Evolutionary conservation across 2,329 filamentous ascomycete species (phyloP).

Genomic region (Saccharata proteae): DNA sequence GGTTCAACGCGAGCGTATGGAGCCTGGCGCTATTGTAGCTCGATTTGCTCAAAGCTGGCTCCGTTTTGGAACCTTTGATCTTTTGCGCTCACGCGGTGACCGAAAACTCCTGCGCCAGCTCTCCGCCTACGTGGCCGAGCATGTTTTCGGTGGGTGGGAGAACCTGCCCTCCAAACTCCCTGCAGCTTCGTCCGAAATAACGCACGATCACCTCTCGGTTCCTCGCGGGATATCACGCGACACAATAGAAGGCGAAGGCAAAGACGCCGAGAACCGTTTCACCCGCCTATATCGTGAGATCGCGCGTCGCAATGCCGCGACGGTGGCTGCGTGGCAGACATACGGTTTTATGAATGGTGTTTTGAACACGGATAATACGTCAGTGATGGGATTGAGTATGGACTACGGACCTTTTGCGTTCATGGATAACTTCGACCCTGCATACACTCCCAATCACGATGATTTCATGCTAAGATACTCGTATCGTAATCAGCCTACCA

Average conservation of each 20-base stretch:
- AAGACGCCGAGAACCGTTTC: constrained; percentile 72
- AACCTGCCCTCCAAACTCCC: constrained; percentile 52
- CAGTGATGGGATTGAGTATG: constrained; percentile 74
- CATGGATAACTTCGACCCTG: constrained; percentile 90
- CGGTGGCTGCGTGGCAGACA: constrained; percentile 88
- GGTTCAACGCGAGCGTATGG: constrained; percentile 66
- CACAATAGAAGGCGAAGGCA: constrained; percentile 53
- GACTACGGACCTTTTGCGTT: constrained; percentile 98
- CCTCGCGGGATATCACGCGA: constrained; percentile 43
- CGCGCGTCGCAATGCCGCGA: constrained; percentile 69
- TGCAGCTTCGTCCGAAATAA: constrained; percentile 36
- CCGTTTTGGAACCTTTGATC: constrained; percentile 87
- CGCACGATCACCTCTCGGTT: constrained; percentile 27
- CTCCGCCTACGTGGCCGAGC: constrained; percentile 72
- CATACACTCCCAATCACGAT: constrained; percentile 94
- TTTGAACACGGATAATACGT: constrained; percentile 95
- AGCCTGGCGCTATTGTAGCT: constrained; percentile 85
- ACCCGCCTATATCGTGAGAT: constrained; percentile 79
- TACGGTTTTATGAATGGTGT: constrained; percentile 99
- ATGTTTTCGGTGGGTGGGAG: constrained; percentile 82
- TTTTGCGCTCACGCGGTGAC: constrained; percentile 74
- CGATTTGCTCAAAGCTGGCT: constrained; percentile 89
- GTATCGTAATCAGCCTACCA: constrained; percentile 86
- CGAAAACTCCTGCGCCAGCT: constrained; percentile 59
- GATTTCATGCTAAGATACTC: constrained; percentile 77